phyloP scores from a whole-genome alignment of 2,329 filamentous ascomycete genomes.

The Pseudocercospora eumusae region DNA sequence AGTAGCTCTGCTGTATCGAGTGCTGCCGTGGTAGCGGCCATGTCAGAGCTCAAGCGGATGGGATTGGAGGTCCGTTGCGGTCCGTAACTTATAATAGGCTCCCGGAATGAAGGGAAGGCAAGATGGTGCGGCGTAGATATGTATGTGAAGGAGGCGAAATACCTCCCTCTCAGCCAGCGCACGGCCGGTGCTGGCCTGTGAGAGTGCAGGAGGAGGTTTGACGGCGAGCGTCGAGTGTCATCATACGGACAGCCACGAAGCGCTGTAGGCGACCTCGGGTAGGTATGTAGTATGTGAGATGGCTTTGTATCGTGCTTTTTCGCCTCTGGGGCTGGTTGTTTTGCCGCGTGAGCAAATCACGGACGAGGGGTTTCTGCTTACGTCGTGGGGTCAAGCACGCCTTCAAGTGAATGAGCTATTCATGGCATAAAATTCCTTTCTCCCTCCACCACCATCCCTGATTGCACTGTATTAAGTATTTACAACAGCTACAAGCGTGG shows the following conservation, averaged over 20 bases:
- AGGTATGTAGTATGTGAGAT: neutral
- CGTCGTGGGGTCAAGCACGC: neutral
- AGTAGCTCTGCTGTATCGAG: constrained; percentile 24
- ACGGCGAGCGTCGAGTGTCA: neutral
- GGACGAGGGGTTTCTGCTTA: neutral
- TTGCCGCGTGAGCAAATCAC: neutral
- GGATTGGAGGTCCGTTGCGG: neutral
- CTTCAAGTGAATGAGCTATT: neutral
- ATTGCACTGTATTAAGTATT: too few relatives aligned
- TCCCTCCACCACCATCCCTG: too few relatives aligned
- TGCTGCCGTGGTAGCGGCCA: constrained; percentile 17
- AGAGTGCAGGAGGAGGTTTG: constrained; percentile 2
- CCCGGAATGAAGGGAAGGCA: neutral
- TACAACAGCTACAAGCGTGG: too few relatives aligned
- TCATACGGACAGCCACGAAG: neutral
- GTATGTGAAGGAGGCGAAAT: constrained; percentile 1
- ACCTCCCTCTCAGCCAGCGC: constrained; percentile 3
- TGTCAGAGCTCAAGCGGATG: neutral
- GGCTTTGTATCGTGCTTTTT: constrained; percentile 3
- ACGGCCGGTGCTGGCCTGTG: constrained; percentile 5
- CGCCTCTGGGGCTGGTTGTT: neutral
- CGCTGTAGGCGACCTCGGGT: neutral
- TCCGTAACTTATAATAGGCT: neutral
- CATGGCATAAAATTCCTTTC: too few relatives aligned
- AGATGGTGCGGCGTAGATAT: neutral